Percentiles rank a stretch among this genome's conserved stretches.
phyloP scores from a whole-genome alignment of 108 stramenopile species.

The Pseudonitzschia multiseries region DNA sequence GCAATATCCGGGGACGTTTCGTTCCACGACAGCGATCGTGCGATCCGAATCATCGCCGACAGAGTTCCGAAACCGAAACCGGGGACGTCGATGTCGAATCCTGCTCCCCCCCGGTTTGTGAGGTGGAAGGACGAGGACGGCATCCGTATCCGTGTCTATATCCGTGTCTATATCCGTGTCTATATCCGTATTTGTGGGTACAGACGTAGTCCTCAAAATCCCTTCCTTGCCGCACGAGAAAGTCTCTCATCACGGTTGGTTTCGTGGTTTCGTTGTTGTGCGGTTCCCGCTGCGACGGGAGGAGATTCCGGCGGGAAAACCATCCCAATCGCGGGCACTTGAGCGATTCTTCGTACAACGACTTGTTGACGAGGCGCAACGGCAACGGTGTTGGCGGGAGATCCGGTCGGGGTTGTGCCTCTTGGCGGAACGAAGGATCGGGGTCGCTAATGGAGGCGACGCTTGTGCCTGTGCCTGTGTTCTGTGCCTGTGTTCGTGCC shows the following conservation, averaged over 20 bases:
- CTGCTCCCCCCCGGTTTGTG: too few relatives aligned
- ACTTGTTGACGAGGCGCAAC: not conserved
- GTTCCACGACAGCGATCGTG: not conserved
- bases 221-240: not conserved
- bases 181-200: conserved; percentile 4
- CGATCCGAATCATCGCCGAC: not conserved
- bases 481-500: too few relatives aligned
- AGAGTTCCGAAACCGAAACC: too few relatives aligned
- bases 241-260: conserved; percentile 2
- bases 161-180: not conserved
- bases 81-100: not conserved
- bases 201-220: conserved; percentile 6
- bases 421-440: too few relatives aligned
- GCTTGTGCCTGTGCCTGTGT: too few relatives aligned
- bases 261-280: not conserved
- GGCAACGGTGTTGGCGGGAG: not conserved
- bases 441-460: too few relatives aligned
- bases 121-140: not conserved
- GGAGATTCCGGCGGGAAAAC: conserved; percentile 1
- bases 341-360: not conserved
- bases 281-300: not conserved
- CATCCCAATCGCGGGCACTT: conserved; percentile 2
- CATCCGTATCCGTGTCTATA: not conserved
- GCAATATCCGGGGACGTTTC: not conserved
- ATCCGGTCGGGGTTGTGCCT: too few relatives aligned